Evolutionary conservation across 208 protist genomes (phyloP).

Genomic region (Leishmania aethiopica): DNA sequence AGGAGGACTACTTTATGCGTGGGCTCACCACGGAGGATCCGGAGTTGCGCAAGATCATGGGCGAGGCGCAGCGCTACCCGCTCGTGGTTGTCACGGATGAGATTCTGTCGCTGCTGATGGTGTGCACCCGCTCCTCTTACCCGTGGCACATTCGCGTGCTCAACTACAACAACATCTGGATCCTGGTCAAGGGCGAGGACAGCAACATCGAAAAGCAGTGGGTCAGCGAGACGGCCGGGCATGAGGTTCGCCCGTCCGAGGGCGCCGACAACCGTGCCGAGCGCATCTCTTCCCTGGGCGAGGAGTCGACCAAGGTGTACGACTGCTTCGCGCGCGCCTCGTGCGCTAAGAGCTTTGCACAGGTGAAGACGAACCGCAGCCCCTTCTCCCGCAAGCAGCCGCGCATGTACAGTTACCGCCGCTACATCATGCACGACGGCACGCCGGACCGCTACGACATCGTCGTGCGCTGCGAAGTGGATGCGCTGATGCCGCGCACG

Average conservation of each 20-base stretch:
- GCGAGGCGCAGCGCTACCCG: constrained; percentile 39
- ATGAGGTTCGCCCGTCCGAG: constrained; percentile 61
- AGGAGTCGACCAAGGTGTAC: constrained; percentile 76
- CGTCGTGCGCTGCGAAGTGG: constrained; percentile 86
- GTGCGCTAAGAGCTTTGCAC: constrained; percentile 55
- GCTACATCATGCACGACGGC: constrained; percentile 74
- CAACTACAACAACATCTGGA: constrained; percentile 48
- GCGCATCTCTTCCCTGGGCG: constrained; percentile 62
- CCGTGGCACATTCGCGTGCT: constrained; percentile 84
- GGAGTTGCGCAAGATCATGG: constrained; percentile 58
- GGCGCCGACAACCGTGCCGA: constrained; percentile 50
- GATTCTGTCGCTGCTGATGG: constrained; percentile 83
- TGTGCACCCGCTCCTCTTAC: constrained; percentile 70
- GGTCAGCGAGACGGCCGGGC: constrained; percentile 79
- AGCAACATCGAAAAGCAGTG: constrained; percentile 79
- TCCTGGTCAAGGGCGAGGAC: constrained; percentile 64
- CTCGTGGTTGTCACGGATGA: constrained; percentile 83
- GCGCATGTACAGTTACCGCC: constrained; percentile 86
- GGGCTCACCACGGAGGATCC: constrained; percentile 52
- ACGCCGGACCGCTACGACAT: constrained; percentile 77
- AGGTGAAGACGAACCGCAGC: constrained; percentile 56
- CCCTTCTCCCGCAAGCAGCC: constrained; percentile 70
- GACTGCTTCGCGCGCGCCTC: constrained; percentile 65
- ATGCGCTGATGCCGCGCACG: constrained; percentile 56
- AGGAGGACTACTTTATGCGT: constrained; percentile 38